Conservation (phyloP, 306 rosid species). For the Boehmeria nivea region DNA sequence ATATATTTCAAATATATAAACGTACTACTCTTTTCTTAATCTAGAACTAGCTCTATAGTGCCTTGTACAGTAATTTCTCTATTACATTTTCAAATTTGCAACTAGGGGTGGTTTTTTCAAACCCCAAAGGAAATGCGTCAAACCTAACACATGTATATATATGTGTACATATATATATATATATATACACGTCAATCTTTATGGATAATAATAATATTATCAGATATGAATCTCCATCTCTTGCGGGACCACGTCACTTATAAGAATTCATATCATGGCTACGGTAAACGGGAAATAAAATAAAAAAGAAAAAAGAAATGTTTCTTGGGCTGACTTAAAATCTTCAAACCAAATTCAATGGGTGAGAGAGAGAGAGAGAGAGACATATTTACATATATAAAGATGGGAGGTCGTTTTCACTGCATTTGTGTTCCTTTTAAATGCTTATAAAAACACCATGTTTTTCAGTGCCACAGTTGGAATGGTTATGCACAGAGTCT, state of each 20-base stretch:
- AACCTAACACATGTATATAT: no score
- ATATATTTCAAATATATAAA: background rate
- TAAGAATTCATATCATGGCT: background rate
- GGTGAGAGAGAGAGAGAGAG: slow-evolving; percentile 6
- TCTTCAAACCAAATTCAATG: slow-evolving; percentile 14
- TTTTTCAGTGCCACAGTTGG: slow-evolving; percentile 97
- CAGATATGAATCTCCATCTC: background rate
- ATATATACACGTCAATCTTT: background rate
- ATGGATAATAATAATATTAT: no score
- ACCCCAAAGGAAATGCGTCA: no score
- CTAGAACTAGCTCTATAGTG: no score
- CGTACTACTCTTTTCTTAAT: no score
- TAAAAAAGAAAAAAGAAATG: no score
- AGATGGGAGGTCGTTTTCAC: slow-evolving; percentile 61
- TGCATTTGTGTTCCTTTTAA: slow-evolving; percentile 49
- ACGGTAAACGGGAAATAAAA: background rate
- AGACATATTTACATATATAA: slow-evolving; percentile 24
- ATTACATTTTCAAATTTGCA: no score
- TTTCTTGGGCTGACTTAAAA: no score
- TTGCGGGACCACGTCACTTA: background rate
- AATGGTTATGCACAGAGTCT: slow-evolving; percentile 41
- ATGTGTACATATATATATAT: background rate
- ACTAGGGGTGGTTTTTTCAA: no score
- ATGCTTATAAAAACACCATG: slow-evolving; percentile 44
- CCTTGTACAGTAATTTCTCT: no score